A percentile compares a stretch with the other conserved stretches of the same genome.
phyloP scores from a whole-genome alignment of 2,329 filamentous ascomycete genomes.

The Stenocarpella maydis region DNA sequence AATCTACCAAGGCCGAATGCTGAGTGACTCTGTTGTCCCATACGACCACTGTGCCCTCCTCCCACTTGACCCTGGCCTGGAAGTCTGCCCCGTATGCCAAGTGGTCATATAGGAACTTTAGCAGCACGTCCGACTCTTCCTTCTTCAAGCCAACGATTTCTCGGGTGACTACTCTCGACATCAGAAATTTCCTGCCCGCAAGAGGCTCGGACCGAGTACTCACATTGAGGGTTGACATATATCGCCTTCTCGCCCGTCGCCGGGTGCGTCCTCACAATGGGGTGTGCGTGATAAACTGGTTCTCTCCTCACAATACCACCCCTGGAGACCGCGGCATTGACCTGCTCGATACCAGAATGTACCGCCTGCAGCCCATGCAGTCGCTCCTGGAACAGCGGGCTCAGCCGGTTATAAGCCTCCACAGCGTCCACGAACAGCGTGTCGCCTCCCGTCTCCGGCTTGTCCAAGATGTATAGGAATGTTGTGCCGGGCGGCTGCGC shows the following conservation, averaged over 20 bases:
- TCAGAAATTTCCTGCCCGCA: conserved; percentile 14
- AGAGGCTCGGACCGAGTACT: conserved; percentile 43
- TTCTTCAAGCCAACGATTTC: conserved; percentile 85
- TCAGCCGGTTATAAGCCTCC: conserved; percentile 83
- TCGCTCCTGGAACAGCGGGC: conserved; percentile 79
- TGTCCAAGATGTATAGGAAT: conserved; percentile 88
- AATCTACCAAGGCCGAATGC: conserved; percentile 83
- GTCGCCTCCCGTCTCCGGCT: conserved; percentile 81
- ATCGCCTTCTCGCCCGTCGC: conserved; percentile 85
- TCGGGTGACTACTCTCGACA: conserved; percentile 69
- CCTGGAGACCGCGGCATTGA: conserved; percentile 69
- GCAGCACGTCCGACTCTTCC: conserved; percentile 80
- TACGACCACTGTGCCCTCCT: conserved; percentile 79
- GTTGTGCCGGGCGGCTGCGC: conserved; percentile 88
- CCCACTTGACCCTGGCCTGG: conserved; percentile 80
- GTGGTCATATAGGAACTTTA: conserved; percentile 82
- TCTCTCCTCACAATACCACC: conserved; percentile 79
- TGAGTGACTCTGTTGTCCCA: conserved; percentile 87
- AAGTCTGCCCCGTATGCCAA: conserved; percentile 76
- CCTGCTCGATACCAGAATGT: conserved; percentile 85
- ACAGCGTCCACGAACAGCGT: conserved; percentile 83
- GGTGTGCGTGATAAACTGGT: conserved; percentile 77
- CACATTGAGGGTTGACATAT: conserved; percentile 84
- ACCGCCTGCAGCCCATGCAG: conserved; percentile 82
- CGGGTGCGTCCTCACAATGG: conserved; percentile 82